A percentile compares a stretch with the other conserved stretches of the same genome.
Conservation (phyloP, 2,329 filamentous ascomycete species). For the Ophiostoma ulmi region DNA sequence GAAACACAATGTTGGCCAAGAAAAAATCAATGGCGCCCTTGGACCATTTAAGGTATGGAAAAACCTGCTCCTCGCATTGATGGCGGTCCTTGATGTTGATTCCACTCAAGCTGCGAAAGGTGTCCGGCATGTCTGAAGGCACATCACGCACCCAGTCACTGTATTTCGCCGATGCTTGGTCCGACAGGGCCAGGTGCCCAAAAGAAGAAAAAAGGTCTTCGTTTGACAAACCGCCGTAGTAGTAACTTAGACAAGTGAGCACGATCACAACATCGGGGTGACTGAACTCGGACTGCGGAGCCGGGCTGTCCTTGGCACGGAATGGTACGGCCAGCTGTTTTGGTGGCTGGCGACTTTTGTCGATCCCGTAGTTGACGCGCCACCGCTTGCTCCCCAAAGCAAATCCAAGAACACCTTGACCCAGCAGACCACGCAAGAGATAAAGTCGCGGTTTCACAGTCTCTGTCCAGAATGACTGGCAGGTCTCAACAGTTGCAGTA, state of each 20-base stretch:
- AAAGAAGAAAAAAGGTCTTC: slow-evolving; percentile 47
- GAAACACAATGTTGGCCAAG: slow-evolving; percentile 53
- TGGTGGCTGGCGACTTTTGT: slow-evolving; percentile 37
- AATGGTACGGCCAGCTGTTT: slow-evolving; percentile 55
- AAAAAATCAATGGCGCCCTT: slow-evolving; percentile 60
- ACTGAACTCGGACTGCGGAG: slow-evolving; percentile 54
- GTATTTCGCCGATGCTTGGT: slow-evolving; percentile 51
- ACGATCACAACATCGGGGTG: slow-evolving; percentile 55
- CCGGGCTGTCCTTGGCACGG: slow-evolving; percentile 54
- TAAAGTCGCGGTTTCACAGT: slow-evolving; percentile 38
- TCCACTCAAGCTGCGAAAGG: slow-evolving; percentile 41
- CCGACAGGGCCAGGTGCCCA: slow-evolving; percentile 43
- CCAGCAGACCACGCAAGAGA: slow-evolving; percentile 52
- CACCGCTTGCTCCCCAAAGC: slow-evolving; percentile 54
- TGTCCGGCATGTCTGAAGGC: slow-evolving; percentile 31
- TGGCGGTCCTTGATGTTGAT: slow-evolving; percentile 55
- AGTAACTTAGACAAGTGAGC: slow-evolving; percentile 53
- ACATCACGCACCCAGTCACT: slow-evolving; percentile 42
- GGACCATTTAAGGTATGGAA: slow-evolving; percentile 47
- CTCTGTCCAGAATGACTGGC: slow-evolving; percentile 36
- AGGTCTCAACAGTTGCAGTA: slow-evolving; percentile 36
- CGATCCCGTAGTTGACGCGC: slow-evolving; percentile 60
- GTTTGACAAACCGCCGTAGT: slow-evolving; percentile 50
- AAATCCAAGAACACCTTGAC: slow-evolving; percentile 50
- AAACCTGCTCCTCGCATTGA: slow-evolving; percentile 47